A percentile compares a stretch with the other conserved stretches of the same genome.
Conservation (phyloP, 306 rosid genomes). For the Biancaea sappan region DNA sequence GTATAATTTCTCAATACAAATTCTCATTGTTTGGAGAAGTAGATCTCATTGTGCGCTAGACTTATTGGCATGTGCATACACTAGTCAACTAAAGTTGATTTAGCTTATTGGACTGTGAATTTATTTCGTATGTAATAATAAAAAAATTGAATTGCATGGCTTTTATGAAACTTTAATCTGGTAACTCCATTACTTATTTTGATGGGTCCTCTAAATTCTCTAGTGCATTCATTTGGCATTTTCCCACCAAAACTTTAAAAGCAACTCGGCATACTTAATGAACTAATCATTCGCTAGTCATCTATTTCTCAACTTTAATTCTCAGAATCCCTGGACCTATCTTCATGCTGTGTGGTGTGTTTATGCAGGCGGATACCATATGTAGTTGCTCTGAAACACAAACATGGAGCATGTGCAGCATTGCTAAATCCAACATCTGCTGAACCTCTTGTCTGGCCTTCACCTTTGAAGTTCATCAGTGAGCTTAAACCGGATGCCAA, state of each 20-base stretch:
- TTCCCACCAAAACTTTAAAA: background rate
- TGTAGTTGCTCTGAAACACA: slow-evolving; percentile 77
- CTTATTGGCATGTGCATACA: background rate
- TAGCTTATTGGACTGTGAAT: background rate
- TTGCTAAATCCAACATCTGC: slow-evolving; percentile 87
- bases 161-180: background rate
- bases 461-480: slow-evolving; percentile 87
- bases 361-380: slow-evolving; percentile 86
- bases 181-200: slow-evolving; percentile 6
- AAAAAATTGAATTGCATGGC: background rate
- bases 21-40: background rate
- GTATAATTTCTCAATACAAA: background rate
- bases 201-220: background rate
- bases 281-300: background rate
- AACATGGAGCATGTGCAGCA: slow-evolving; percentile 81
- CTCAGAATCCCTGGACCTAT: slow-evolving; percentile 15
- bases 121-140: background rate
- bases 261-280: background rate
- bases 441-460: slow-evolving; percentile 98
- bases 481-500: slow-evolving; percentile 92
- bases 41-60: background rate
- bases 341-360: slow-evolving; percentile 10
- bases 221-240: background rate
- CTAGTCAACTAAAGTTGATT: background rate
- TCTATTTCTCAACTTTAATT: background rate